Conservation (phyloP, 345 rosid species). For the Psidium friedrichsthalianum region DNA sequence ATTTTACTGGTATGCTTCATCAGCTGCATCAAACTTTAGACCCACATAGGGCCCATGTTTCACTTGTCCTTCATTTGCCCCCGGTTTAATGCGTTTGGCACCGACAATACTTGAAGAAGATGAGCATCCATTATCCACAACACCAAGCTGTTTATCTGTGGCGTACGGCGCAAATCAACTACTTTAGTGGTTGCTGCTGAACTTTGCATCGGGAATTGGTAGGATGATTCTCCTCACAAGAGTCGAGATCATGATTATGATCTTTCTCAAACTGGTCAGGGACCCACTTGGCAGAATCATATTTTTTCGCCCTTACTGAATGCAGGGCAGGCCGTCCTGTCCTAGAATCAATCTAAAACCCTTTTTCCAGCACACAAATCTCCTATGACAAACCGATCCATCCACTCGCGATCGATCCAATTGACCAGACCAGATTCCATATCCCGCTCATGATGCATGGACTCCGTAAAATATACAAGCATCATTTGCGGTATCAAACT, state of each 20-base stretch:
- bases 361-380: conserved; percentile 74
- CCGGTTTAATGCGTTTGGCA: conserved; percentile 47
- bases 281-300: conserved; percentile 78
- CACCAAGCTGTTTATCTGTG: conserved; percentile 36
- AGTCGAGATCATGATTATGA: conserved; percentile 74
- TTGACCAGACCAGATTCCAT: conserved; percentile 62
- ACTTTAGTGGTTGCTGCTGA: too few species aligned
- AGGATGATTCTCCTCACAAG: conserved; percentile 21
- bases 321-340: conserved; percentile 80
- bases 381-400: conserved; percentile 68
- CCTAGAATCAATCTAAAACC: conserved; percentile 76
- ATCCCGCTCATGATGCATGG: conserved; percentile 46
- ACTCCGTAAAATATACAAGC: conserved; percentile 48
- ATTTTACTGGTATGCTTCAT: conserved; percentile 70
- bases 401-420: conserved; percentile 64
- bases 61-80: conserved; percentile 28
- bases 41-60: conserved; percentile 49
- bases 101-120: conserved; percentile 34
- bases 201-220: too few species aligned
- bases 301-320: conserved; percentile 62
- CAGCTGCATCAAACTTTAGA: conserved; percentile 64
- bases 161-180: conserved; percentile 28
- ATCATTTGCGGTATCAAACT: conserved; percentile 64
- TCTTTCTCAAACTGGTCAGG: conserved; percentile 65
- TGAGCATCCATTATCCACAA: conserved; percentile 25